A percentile compares a stretch with the other conserved stretches of the same genome.
Evolutionary conservation across 2,329 filamentous ascomycete genomes (phyloP).

Genomic region (Tolypocladium tropicale): DNA sequence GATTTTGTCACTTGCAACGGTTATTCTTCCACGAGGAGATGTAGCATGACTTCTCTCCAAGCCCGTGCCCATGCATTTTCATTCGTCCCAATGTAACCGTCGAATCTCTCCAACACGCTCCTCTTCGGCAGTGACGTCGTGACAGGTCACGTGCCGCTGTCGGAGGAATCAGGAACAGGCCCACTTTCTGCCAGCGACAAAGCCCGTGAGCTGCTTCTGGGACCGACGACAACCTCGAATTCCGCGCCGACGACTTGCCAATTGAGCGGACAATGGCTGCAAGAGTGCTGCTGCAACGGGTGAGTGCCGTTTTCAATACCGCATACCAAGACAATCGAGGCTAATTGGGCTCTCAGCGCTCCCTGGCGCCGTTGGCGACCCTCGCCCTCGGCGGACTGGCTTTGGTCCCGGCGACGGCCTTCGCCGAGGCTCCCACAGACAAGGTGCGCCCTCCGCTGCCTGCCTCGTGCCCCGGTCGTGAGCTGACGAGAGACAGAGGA

Average conservation of each 20-base stretch:
- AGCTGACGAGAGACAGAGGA: conserved; percentile 27
- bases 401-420: conserved; percentile 34
- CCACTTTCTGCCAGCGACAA: conserved; percentile 3
- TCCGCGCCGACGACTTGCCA: conserved; percentile 21
- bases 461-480: not conserved
- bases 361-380: conserved; percentile 42
- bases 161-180: conserved; percentile 5
- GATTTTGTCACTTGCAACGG: too few relatives aligned
- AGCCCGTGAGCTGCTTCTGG: not conserved
- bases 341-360: conserved; percentile 32
- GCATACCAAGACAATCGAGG: conserved; percentile 9
- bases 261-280: conserved; percentile 44
- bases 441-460: conserved; percentile 15
- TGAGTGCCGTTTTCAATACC: conserved; percentile 17
- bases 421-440: conserved; percentile 38
- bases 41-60: too few relatives aligned
- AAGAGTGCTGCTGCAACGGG: conserved; percentile 48
- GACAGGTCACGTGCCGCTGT: conserved; percentile 4
- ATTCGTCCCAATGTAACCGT: too few relatives aligned
- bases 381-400: conserved; percentile 37
- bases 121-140: conserved; percentile 3
- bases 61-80: too few relatives aligned
- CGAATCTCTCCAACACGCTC: too few relatives aligned
- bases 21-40: too few relatives aligned
- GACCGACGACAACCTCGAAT: conserved; percentile 12